These are phyloP conservation scores for Penicillium sp. DNA, from an alignment of 2,329 filamentous ascomycete species.

Conservation along the genomic window DNA sequence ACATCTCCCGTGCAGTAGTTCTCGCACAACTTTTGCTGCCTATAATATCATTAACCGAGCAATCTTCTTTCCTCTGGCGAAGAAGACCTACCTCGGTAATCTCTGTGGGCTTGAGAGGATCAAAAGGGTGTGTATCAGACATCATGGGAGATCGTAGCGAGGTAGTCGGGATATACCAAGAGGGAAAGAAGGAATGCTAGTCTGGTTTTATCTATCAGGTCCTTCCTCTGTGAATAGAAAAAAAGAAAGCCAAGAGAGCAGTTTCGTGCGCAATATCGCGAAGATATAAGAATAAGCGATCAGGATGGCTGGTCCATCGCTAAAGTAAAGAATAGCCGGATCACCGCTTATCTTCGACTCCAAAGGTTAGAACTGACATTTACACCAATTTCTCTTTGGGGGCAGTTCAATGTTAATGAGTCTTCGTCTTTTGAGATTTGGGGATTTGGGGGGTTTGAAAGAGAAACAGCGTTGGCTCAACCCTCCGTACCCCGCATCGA, in stretches of 20 bases:
- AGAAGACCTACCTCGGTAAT: slow-evolving; percentile 27
- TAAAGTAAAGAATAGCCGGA: slow-evolving; percentile 28
- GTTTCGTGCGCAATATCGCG: slow-evolving; percentile 2
- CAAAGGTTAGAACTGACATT: not conserved
- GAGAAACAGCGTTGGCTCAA: no score
- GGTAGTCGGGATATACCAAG: not conserved
- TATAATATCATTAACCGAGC: not conserved
- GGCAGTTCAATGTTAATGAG: no score
- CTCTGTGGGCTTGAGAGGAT: slow-evolving; percentile 33
- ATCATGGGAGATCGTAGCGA: slow-evolving; percentile 10
- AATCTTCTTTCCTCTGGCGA: not conserved
- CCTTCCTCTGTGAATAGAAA: not conserved
- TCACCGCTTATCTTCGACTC: not conserved
- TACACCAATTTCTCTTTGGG: no score
- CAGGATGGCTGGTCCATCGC: slow-evolving; percentile 13
- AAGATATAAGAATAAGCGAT: slow-evolving; percentile 22
- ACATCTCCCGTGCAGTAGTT: slow-evolving; percentile 33
- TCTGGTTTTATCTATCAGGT: not conserved
- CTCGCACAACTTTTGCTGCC: slow-evolving; percentile 34
- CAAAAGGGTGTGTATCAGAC: slow-evolving; percentile 29
- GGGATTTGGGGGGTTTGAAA: no score
- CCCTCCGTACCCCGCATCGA: no score
- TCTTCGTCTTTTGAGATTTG: no score
- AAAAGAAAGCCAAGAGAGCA: not conserved
- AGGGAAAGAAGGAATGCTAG: not conserved